Conservation (phyloP, 208 protist genomes). For the Angomonas desouzai region DNA sequence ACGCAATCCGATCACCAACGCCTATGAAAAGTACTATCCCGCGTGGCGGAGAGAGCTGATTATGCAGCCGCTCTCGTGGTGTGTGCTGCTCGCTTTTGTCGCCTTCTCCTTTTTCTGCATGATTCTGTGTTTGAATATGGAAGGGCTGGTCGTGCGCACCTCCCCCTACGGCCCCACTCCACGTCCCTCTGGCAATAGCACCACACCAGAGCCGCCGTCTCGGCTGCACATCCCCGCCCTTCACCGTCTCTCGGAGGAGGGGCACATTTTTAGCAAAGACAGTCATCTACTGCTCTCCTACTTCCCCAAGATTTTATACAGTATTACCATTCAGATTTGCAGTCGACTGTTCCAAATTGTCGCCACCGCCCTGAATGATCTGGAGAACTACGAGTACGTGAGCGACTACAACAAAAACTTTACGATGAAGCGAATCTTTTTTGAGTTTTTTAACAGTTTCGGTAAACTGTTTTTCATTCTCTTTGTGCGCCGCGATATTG, state of each 20-base stretch:
- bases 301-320: conserved; percentile 41
- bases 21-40: conserved; percentile 38
- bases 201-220: not conserved
- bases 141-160: conserved; percentile 25
- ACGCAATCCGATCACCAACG: conserved; percentile 34
- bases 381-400: conserved; percentile 61
- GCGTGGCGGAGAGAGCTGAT: conserved; percentile 33
- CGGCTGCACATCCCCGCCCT: conserved; percentile 21
- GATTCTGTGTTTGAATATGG: conserved; percentile 60
- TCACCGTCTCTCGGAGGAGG: conserved; percentile 27
- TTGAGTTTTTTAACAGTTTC: conserved; percentile 73
- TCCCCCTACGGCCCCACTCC: conserved; percentile 15
- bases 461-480: conserved; percentile 56
- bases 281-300: conserved; percentile 19
- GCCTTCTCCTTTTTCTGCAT: conserved; percentile 27
- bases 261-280: conserved; percentile 36
- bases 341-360: conserved; percentile 49
- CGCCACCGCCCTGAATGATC: conserved; percentile 40
- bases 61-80: conserved; percentile 36
- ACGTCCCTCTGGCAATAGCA: not conserved
- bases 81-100: conserved; percentile 33
- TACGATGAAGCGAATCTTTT: conserved; percentile 59
- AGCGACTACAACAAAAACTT: conserved; percentile 53
- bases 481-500: conserved; percentile 45
- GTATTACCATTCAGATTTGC: conserved; percentile 27